Evolutionary conservation across 306 rosid species (phyloP).

Genomic region (Geum urbanum): DNA sequence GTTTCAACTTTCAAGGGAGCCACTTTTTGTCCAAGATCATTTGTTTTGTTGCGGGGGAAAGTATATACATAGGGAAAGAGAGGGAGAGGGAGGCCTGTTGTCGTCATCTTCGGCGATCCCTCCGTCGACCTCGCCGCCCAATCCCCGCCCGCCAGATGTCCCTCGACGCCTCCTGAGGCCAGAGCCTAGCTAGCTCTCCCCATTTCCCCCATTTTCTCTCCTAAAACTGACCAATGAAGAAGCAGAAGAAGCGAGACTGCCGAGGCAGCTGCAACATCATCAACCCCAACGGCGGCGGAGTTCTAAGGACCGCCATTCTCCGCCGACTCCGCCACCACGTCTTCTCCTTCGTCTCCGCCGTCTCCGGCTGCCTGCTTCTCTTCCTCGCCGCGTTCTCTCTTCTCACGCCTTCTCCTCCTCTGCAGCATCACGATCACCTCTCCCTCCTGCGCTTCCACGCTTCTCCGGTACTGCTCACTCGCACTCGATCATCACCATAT

Average conservation of each 20-base stretch:
- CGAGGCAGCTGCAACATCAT: background rate
- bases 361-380: conserved; percentile 50
- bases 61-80: background rate
- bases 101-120: no score
- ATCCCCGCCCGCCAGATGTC: background rate
- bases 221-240: conserved; percentile 19
- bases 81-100: no score
- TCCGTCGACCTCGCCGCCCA: background rate
- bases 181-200: no score
- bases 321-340: conserved; percentile 27
- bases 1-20: conserved; percentile 8
- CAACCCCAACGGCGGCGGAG: background rate
- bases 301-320: conserved; percentile 31
- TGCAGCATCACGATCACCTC: conserved; percentile 28
- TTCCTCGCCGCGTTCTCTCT: conserved; percentile 44
- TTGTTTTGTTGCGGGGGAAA: conserved; percentile 17
- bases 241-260: conserved; percentile 25
- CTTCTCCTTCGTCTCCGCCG: conserved; percentile 48
- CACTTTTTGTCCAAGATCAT: background rate
- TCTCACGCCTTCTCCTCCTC: conserved; percentile 34
- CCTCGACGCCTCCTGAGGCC: background rate
- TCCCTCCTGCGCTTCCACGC: conserved; percentile 12
- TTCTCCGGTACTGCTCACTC: conserved; percentile 15
- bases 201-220: no score
- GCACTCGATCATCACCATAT: background rate